These are phyloP conservation scores for Delonix regia DNA, from an alignment of 306 rosid species.

Conservation along the genomic window DNA sequence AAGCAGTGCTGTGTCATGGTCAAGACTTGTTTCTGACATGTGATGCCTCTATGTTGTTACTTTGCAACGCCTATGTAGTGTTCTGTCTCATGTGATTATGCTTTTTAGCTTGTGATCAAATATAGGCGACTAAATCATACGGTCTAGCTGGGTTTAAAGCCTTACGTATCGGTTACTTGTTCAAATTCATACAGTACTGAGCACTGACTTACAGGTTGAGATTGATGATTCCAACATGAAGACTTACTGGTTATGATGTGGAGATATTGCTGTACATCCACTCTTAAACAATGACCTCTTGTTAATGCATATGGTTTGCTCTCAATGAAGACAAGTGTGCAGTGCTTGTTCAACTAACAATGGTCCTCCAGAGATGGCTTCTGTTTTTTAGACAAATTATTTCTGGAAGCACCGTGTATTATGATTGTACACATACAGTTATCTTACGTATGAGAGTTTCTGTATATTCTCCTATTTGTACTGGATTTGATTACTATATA, in stretches of 20 bases:
- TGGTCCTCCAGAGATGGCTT: constrained; percentile 45
- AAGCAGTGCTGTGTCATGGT: neutral
- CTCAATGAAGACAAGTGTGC: constrained; percentile 19
- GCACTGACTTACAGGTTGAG: constrained; percentile 51
- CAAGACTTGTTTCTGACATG: neutral
- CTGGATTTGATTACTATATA: constrained; percentile 38
- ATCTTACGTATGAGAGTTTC: constrained; percentile 30
- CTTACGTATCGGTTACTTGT: constrained; percentile 20
- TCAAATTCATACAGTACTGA: constrained; percentile 22
- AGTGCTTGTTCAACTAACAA: constrained; percentile 49
- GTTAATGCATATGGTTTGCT: constrained; percentile 11
- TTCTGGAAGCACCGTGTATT: constrained; percentile 47
- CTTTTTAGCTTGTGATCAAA: neutral
- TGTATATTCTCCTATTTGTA: constrained; percentile 38
- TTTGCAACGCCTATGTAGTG: neutral
- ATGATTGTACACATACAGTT: constrained; percentile 32
- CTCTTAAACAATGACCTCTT: neutral
- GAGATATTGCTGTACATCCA: constrained; percentile 12
- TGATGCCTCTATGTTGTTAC: neutral
- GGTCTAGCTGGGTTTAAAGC: neutral
- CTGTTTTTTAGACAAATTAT: constrained; percentile 51
- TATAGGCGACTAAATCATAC: constrained; percentile 1
- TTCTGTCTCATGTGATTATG: too few relatives aligned
- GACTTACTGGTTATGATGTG: constrained; percentile 61
- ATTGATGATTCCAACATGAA: constrained; percentile 54